Conservation (phyloP, 345 rosid genomes). For the Eucalyptus polyanthemos region DNA sequence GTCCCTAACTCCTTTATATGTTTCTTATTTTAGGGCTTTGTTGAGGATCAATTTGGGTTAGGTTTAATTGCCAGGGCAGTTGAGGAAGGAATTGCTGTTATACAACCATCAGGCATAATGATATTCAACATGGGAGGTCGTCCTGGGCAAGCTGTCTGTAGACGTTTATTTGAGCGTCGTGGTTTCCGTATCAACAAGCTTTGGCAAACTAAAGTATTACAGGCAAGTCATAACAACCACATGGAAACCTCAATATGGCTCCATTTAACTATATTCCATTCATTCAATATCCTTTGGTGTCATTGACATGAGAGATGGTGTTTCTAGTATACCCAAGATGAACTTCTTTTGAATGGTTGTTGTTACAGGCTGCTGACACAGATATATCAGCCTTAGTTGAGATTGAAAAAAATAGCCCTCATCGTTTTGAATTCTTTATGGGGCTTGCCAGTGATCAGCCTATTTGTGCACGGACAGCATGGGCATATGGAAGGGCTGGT, state of each 20-base stretch:
- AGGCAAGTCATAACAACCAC: slow-evolving; percentile 27
- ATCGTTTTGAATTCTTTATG: slow-evolving; percentile 97
- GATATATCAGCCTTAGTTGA: slow-evolving; percentile 94
- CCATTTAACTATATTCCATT: not conserved
- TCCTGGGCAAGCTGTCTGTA: slow-evolving; percentile 92
- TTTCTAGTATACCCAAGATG: not conserved
- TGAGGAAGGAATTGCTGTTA: slow-evolving; percentile 95
- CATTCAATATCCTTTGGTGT: no score
- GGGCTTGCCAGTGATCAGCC: slow-evolving; percentile 93
- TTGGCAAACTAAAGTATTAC: slow-evolving; percentile 94
- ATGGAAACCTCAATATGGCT: not conserved
- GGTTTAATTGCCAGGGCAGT: slow-evolving; percentile 96
- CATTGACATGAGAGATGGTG: not conserved
- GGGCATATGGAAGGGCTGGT: slow-evolving; percentile 95
- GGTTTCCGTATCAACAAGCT: slow-evolving; percentile 69
- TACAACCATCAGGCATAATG: slow-evolving; percentile 90
- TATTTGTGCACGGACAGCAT: slow-evolving; percentile 96
- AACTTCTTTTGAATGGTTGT: slow-evolving; percentile 5
- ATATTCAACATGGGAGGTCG: slow-evolving; percentile 98
- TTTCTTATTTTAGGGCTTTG: slow-evolving; percentile 54
- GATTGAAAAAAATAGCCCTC: slow-evolving; percentile 97
- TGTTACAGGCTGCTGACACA: slow-evolving; percentile 89
- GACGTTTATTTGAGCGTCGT: slow-evolving; percentile 91
- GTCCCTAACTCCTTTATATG: not conserved
- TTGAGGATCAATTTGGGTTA: slow-evolving; percentile 97